Percentiles rank a stretch among this genome's conserved stretches.
These are phyloP conservation scores for Boletus mariae DNA, from an alignment of 1,284 basidiomycete species.

Conservation along the genomic window DNA sequence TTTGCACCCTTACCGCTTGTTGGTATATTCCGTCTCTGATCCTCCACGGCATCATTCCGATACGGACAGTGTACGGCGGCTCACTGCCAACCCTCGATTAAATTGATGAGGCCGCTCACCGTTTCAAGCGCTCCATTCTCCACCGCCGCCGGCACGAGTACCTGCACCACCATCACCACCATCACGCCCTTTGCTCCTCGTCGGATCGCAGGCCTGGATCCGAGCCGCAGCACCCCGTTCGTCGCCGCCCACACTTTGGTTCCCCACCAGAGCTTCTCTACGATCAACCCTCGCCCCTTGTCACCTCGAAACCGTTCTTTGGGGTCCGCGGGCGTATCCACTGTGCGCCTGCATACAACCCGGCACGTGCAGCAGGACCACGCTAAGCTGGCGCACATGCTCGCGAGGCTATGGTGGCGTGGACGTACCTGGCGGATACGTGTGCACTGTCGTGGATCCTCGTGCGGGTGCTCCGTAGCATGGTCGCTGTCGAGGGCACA, in stretches of 20 bases:
- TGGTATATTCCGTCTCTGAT: constrained; percentile 9
- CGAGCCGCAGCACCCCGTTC: not conserved
- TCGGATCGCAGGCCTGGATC: not conserved
- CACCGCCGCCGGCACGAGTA: not conserved
- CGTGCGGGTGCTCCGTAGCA: not conserved
- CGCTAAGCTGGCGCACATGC: not conserved
- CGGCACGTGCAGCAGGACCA: not conserved
- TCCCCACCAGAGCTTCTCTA: not conserved
- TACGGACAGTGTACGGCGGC: constrained; percentile 57
- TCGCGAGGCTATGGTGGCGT: not conserved
- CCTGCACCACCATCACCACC: not conserved
- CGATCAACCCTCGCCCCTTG: not conserved
- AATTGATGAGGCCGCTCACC: constrained; percentile 1
- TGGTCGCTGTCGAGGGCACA: not conserved
- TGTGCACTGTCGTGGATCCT: too few relatives aligned
- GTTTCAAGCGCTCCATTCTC: not conserved
- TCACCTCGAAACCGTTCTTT: not conserved
- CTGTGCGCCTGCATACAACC: too few relatives aligned
- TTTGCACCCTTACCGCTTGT: constrained; percentile 1
- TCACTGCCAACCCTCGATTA: constrained; percentile 41
- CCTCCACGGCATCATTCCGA: constrained; percentile 1
- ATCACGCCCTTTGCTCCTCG: not conserved
- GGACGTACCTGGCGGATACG: not conserved
- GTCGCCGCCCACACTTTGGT: not conserved
- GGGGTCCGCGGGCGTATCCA: not conserved